phyloP scores from a whole-genome alignment of 768 basidiomycete genomes.

The Xerocomellus intermedius region DNA sequence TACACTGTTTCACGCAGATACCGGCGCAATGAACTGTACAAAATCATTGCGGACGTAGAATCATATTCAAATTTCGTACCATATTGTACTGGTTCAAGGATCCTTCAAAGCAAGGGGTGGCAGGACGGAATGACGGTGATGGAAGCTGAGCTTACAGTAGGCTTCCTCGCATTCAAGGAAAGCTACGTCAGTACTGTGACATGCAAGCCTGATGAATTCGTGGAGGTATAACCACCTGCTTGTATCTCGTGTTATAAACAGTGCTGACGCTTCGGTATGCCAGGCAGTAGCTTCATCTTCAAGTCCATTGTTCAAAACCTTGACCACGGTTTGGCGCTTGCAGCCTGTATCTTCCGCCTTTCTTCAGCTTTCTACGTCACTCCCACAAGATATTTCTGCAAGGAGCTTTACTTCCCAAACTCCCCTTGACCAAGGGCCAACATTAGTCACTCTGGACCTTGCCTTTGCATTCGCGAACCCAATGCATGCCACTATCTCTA shows the following conservation, averaged over 20 bases:
- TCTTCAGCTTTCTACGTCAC: constrained; percentile 34
- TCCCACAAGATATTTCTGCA: constrained; percentile 3
- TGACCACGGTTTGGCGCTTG: constrained; percentile 75
- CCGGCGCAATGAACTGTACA: constrained; percentile 72
- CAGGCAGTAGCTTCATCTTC: constrained; percentile 73
- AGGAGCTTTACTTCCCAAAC: not conserved
- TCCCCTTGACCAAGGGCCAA: constrained; percentile 43
- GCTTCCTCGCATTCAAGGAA: constrained; percentile 85
- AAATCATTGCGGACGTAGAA: constrained; percentile 81
- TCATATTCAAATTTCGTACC: constrained; percentile 89
- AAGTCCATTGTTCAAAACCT: constrained; percentile 70
- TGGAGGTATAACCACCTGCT: constrained; percentile 48
- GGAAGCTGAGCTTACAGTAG: constrained; percentile 84
- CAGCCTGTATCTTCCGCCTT: constrained; percentile 50
- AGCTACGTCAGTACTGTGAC: constrained; percentile 85
- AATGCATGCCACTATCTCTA: constrained; percentile 77
- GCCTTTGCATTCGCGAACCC: constrained; percentile 87
- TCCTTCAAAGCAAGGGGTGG: constrained; percentile 41
- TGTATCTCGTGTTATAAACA: not conserved
- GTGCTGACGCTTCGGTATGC: constrained; percentile 10
- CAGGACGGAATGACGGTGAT: constrained; percentile 46
- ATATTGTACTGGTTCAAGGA: constrained; percentile 74
- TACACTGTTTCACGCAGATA: constrained; percentile 52
- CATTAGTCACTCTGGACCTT: constrained; percentile 81
- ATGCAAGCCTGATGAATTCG: constrained; percentile 73